These are phyloP conservation scores for Nannizzia gypsea DNA, from an alignment of 2,329 filamentous ascomycete genomes.

Conservation along the genomic window DNA sequence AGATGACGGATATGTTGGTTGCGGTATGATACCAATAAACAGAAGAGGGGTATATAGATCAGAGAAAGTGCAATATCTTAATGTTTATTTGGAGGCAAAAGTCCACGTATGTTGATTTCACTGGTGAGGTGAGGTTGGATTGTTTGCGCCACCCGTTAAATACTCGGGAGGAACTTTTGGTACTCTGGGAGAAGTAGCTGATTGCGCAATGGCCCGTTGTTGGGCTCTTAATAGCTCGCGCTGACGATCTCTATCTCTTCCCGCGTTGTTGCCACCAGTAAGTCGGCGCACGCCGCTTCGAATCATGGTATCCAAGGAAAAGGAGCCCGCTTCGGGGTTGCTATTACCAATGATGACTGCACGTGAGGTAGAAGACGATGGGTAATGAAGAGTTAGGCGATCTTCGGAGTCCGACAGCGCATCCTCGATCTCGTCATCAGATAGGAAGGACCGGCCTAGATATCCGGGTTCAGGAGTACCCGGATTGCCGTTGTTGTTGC, in stretches of 20 bases:
- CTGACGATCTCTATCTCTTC: slow-evolving; percentile 35
- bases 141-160: slow-evolving; percentile 23
- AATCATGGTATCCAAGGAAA: slow-evolving; percentile 36
- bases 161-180: slow-evolving; percentile 40
- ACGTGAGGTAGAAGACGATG: slow-evolving; percentile 15
- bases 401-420: slow-evolving; percentile 76
- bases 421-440: slow-evolving; percentile 67
- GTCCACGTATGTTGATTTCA: not conserved
- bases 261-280: slow-evolving; percentile 32
- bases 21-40: not conserved
- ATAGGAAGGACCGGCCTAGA: slow-evolving; percentile 51
- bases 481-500: slow-evolving; percentile 17
- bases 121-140: not conserved
- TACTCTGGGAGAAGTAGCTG: slow-evolving; percentile 29
- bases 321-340: slow-evolving; percentile 28
- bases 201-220: slow-evolving; percentile 30
- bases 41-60: not conserved
- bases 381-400: slow-evolving; percentile 31
- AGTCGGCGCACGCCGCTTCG: slow-evolving; percentile 38
- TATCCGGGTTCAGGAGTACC: slow-evolving; percentile 34
- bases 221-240: slow-evolving; percentile 33
- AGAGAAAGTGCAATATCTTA: not conserved
- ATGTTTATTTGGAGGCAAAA: not conserved
- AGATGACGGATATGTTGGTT: not conserved
- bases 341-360: slow-evolving; percentile 8